These are phyloP conservation scores for Larix kaempferi DNA, from an alignment of 75 land plant species.

Conservation along the genomic window DNA sequence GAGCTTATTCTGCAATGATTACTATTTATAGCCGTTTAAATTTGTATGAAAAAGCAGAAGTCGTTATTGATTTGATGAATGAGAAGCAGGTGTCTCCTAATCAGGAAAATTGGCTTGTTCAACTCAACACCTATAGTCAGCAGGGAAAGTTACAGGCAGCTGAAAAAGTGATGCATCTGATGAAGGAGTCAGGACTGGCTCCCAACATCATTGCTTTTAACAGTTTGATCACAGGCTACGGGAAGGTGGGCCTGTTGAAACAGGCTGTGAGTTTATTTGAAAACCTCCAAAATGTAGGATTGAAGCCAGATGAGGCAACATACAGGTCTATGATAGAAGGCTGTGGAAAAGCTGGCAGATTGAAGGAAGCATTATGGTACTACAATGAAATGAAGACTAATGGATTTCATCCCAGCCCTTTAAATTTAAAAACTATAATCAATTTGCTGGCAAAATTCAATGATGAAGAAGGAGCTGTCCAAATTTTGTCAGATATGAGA, in stretches of 20 bases:
- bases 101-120: slow-evolving; percentile 70
- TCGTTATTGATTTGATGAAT: slow-evolving; percentile 45
- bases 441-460: slow-evolving; percentile 60
- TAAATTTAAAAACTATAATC: slow-evolving; percentile 72
- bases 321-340: slow-evolving; percentile 93
- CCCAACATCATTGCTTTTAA: slow-evolving; percentile 78
- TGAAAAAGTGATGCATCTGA: slow-evolving; percentile 47
- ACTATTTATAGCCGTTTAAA: slow-evolving; percentile 58
- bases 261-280: slow-evolving; percentile 41
- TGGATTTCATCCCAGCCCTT: slow-evolving; percentile 51
- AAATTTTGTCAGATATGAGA: slow-evolving; percentile 66
- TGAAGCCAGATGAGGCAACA: slow-evolving; percentile 82
- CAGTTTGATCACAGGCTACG: slow-evolving; percentile 79
- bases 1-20: slow-evolving; percentile 74
- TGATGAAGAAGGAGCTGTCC: slow-evolving; percentile 42
- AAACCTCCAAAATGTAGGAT: slow-evolving; percentile 27
- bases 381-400: slow-evolving; percentile 49
- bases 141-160: slow-evolving; percentile 80
- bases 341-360: slow-evolving; percentile 60
- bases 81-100: slow-evolving; percentile 48
- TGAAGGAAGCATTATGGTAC: slow-evolving; percentile 46
- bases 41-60: slow-evolving; percentile 69
- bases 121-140: slow-evolving; percentile 70
- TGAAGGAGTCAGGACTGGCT: slow-evolving; percentile 55
- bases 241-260: slow-evolving; percentile 53